These are phyloP conservation scores for Candida anutae DNA, from an alignment of 1,139 yeast genomes.

Conservation along the genomic window DNA sequence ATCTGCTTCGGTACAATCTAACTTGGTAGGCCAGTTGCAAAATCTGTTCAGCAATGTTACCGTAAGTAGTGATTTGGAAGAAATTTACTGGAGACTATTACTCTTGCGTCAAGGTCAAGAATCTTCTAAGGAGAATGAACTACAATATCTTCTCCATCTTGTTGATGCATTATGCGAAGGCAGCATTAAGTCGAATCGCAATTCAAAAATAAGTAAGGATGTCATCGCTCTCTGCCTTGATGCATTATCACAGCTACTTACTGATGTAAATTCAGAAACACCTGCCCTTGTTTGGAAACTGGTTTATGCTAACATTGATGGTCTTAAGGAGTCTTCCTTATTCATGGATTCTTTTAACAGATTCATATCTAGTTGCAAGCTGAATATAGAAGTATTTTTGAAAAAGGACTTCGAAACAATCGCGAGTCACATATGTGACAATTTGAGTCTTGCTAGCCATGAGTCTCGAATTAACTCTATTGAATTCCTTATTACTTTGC, in stretches of 20 bases:
- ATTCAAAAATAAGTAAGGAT: slow-evolving; percentile 12
- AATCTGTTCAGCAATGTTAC: slow-evolving; percentile 5
- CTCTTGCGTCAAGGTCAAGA: slow-evolving; percentile 16
- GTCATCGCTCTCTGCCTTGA: slow-evolving; percentile 10
- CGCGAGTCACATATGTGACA: slow-evolving; percentile 14
- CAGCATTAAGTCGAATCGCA: slow-evolving; percentile 4
- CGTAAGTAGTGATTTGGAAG: slow-evolving; percentile 15
- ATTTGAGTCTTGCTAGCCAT: slow-evolving; percentile 40
- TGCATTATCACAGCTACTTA: slow-evolving; percentile 7
- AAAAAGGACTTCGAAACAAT: slow-evolving; percentile 2
- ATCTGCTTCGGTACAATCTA: slow-evolving; percentile 8
- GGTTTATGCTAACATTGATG: slow-evolving; percentile 7
- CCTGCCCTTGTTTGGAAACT: slow-evolving; percentile 4
- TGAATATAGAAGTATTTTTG: slow-evolving; percentile 1
- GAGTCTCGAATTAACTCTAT: slow-evolving; percentile 41
- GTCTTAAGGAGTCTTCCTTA: slow-evolving; percentile 13
- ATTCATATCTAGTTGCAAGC: slow-evolving; percentile 7
- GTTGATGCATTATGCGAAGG: slow-evolving; percentile 7
- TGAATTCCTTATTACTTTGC: slow-evolving; percentile 26
- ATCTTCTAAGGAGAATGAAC: slow-evolving; percentile 5
- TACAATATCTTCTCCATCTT: slow-evolving; percentile 8
- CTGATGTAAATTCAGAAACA: slow-evolving; percentile 2
- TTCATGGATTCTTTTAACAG: slow-evolving; percentile 15
- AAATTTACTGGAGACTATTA: slow-evolving; percentile 33
- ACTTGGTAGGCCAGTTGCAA: slow-evolving; percentile 7